Evolutionary conservation across 371 early-diverging fungal species (phyloP).

Genomic region (Syncephalastrum monosporum): DNA sequence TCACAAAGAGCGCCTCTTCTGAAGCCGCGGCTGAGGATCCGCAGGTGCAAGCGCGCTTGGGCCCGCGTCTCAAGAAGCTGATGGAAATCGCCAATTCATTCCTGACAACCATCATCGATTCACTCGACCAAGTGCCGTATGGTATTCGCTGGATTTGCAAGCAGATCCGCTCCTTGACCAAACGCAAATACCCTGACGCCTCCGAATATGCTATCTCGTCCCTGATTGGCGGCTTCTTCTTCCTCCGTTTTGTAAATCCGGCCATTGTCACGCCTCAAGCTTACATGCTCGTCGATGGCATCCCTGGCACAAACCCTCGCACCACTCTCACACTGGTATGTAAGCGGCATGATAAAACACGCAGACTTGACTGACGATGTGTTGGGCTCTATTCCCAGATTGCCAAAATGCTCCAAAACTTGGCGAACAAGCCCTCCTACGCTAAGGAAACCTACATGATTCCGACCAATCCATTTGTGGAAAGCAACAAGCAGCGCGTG

Average conservation of each 20-base stretch:
- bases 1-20: constrained; percentile 68
- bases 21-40: constrained; percentile 74
- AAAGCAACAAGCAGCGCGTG: constrained; percentile 78
- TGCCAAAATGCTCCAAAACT: constrained; percentile 90
- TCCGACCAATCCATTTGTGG: constrained; percentile 81
- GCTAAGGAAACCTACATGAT: constrained; percentile 91
- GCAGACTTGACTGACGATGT: background rate
- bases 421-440: constrained; percentile 91
- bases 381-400: constrained; percentile 30
- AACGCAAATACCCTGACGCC: constrained; percentile 85
- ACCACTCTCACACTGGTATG: constrained; percentile 76
- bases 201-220: constrained; percentile 84
- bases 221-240: constrained; percentile 93
- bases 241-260: constrained; percentile 91
- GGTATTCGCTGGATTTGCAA: constrained; percentile 97
- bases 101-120: constrained; percentile 76
- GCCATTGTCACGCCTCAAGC: constrained; percentile 93
- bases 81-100: constrained; percentile 82
- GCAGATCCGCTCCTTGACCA: constrained; percentile 86
- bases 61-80: constrained; percentile 72
- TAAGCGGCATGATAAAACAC: background rate
- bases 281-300: constrained; percentile 83
- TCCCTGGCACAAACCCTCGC: constrained; percentile 75
- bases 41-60: constrained; percentile 76
- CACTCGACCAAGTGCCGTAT: constrained; percentile 86